These are phyloP conservation scores for Raphanus raphanistrum DNA, from an alignment of 345 rosid species.

Conservation along the genomic window DNA sequence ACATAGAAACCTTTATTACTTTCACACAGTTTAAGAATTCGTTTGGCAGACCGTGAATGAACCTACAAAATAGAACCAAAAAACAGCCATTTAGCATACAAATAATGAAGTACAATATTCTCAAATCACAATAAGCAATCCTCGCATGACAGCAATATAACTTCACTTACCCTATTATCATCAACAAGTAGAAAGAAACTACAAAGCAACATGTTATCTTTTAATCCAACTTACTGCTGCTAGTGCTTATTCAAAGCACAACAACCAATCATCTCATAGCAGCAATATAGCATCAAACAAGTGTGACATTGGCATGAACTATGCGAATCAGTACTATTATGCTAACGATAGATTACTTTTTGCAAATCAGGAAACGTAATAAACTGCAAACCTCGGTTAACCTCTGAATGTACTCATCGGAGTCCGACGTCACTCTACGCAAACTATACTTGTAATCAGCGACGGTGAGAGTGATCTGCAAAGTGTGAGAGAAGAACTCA, in stretches of 20 bases:
- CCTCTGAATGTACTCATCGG: constrained; percentile 53
- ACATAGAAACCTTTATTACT: constrained; percentile 79
- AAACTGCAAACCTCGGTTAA: constrained; percentile 56
- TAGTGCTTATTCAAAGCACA: neutral
- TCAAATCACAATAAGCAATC: constrained; percentile 6
- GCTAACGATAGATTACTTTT: neutral
- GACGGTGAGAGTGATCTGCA: constrained; percentile 58
- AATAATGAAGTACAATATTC: neutral
- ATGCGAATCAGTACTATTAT: neutral
- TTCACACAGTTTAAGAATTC: constrained; percentile 68
- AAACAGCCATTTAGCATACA: neutral
- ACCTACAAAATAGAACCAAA: constrained; percentile 42
- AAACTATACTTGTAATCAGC: constrained; percentile 70
- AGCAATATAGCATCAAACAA: neutral
- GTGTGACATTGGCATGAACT: neutral
- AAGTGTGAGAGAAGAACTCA: neutral
- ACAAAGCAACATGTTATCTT: neutral
- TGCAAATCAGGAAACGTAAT: neutral
- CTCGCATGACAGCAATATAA: neutral
- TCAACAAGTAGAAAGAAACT: neutral
- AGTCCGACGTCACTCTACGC: constrained; percentile 41
- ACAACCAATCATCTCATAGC: neutral
- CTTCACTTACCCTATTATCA: neutral
- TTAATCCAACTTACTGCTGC: neutral
- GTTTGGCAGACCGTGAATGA: constrained; percentile 76